These are phyloP conservation scores for Schizopora paradoxa DNA, from an alignment of 1,284 basidiomycete genomes.

Conservation along the genomic window DNA sequence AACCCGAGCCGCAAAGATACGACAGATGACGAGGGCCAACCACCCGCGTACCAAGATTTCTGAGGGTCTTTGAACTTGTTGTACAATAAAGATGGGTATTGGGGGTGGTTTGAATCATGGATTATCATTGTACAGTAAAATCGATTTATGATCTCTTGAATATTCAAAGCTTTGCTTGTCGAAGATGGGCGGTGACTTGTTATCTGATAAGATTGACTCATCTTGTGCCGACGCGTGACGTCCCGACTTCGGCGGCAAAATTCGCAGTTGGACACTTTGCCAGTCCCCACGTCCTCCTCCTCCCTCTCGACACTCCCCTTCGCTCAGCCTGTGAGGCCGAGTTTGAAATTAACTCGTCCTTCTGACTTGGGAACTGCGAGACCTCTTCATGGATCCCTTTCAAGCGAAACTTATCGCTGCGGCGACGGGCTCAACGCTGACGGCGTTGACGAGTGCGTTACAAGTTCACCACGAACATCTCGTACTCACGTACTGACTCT, in stretches of 20 bases:
- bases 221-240: not conserved
- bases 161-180: not conserved
- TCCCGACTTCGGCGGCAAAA: not conserved
- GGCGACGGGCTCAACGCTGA: conserved; percentile 74
- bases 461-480: conserved; percentile 5
- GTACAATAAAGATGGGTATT: too few species aligned
- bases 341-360: not conserved
- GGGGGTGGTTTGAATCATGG: too few species aligned
- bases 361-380: not conserved
- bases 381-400: conserved; percentile 56
- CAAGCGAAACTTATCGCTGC: conserved; percentile 79
- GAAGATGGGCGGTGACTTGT: not conserved
- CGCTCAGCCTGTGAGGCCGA: not conserved
- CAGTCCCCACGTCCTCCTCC: not conserved
- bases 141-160: not conserved
- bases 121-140: not conserved
- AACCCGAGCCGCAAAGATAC: conserved; percentile 15
- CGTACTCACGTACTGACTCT: too few species aligned
- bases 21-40: conserved; percentile 44
- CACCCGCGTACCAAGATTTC: conserved; percentile 64
- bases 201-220: conserved; percentile 6
- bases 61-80: too few species aligned
- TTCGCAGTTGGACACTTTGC: not conserved
- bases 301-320: not conserved
- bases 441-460: conserved; percentile 74